These are phyloP conservation scores for Kregervanrija pseudodelftensis DNA, from an alignment of 805 yeast genomes.

Conservation along the genomic window DNA sequence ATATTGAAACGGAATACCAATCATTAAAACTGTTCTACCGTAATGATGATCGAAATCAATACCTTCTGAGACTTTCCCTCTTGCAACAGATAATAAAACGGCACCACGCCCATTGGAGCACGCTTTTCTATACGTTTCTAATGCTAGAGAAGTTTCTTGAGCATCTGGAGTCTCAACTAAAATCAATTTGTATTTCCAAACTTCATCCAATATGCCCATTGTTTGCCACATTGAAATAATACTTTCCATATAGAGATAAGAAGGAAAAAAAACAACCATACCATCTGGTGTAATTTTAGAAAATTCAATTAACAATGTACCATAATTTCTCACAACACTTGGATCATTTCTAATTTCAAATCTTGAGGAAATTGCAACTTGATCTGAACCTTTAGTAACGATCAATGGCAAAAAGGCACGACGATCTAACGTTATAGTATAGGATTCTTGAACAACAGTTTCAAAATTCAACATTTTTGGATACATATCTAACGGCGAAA, in stretches of 20 bases:
- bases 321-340: slow-evolving; percentile 94
- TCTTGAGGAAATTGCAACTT: slow-evolving; percentile 91
- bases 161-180: slow-evolving; percentile 98
- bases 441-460: slow-evolving; percentile 89
- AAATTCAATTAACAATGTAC: slow-evolving; percentile 84
- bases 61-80: slow-evolving; percentile 98
- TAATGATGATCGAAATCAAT: slow-evolving; percentile 98
- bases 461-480: slow-evolving; percentile 94
- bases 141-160: slow-evolving; percentile 92
- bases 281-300: slow-evolving; percentile 97
- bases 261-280: slow-evolving; percentile 94
- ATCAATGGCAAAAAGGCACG: slow-evolving; percentile 91
- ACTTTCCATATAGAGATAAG: slow-evolving; percentile 95
- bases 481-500: slow-evolving; percentile 97
- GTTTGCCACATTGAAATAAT: slow-evolving; percentile 98
- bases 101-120: slow-evolving; percentile 98
- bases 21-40: slow-evolving; percentile 96
- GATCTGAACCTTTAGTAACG: slow-evolving; percentile 96
- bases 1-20: slow-evolving; percentile 98
- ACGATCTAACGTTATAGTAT: slow-evolving; percentile 90
- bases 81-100: slow-evolving; percentile 89
- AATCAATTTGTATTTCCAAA: slow-evolving; percentile 94
- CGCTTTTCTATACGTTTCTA: slow-evolving; percentile 93
- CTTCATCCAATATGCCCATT: slow-evolving; percentile 97
- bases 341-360: slow-evolving; percentile 98